Evolutionary conservation across 805 yeast genomes (phyloP).

Genomic region (Cyberlindnera americana): DNA sequence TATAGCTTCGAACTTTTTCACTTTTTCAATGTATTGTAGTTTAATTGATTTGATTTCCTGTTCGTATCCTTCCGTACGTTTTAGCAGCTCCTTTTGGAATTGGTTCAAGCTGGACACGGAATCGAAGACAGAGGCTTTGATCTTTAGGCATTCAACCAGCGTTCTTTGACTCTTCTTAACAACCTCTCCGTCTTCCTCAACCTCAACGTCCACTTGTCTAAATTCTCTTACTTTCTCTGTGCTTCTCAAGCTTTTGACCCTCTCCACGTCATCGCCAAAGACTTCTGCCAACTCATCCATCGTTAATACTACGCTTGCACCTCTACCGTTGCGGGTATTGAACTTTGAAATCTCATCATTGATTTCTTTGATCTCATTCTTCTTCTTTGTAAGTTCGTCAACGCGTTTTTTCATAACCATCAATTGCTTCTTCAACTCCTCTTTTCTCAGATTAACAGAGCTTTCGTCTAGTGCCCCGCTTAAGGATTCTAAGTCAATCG

Average conservation of each 20-base stretch:
- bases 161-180: neutral
- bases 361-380: conserved; percentile 17
- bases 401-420: conserved; percentile 14
- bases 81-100: conserved; percentile 1
- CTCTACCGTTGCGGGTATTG: neutral
- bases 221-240: conserved; percentile 3
- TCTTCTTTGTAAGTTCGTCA: conserved; percentile 17
- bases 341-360: conserved; percentile 15
- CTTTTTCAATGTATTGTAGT: conserved; percentile 11
- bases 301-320: conserved; percentile 1
- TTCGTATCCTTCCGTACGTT: conserved; percentile 7
- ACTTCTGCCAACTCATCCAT: conserved; percentile 16
- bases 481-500: conserved; percentile 5
- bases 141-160: neutral
- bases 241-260: conserved; percentile 2
- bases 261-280: conserved; percentile 14
- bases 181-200: neutral
- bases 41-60: conserved; percentile 11
- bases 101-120: neutral
- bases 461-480: conserved; percentile 6
- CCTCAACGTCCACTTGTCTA: neutral
- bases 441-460: conserved; percentile 6
- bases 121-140: conserved; percentile 3
- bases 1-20: conserved; percentile 15
- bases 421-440: conserved; percentile 11